Evolutionary conservation across 2,329 filamentous ascomycete genomes (phyloP).

Genomic region (Thyridium curvatum): DNA sequence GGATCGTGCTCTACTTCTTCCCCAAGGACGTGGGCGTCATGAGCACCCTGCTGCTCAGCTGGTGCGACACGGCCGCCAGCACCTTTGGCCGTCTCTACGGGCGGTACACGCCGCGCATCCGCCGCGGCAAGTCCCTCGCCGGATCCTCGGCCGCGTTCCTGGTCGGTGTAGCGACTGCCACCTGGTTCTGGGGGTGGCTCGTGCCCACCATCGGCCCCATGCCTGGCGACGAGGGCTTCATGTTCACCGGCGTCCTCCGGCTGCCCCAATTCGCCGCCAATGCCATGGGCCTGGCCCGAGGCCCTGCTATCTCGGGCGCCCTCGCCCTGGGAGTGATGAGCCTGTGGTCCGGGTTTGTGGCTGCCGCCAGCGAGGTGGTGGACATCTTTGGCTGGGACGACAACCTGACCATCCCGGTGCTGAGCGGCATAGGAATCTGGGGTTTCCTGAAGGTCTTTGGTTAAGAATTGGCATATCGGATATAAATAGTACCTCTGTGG

Average conservation of each 20-base stretch:
- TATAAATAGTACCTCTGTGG: too few relatives aligned
- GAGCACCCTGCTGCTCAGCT: conserved; percentile 83
- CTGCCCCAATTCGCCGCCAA: conserved; percentile 56
- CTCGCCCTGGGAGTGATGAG: conserved; percentile 76
- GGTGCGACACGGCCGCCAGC: conserved; percentile 96
- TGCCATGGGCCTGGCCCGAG: conserved; percentile 53
- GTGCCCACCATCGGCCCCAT: conserved; percentile 63
- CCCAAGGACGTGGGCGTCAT: conserved; percentile 92
- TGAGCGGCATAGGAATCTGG: conserved; percentile 86
- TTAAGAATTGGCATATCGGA: conserved; percentile 20
- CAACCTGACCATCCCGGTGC: conserved; percentile 90
- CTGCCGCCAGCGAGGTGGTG: conserved; percentile 81
- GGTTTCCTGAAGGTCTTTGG: conserved; percentile 86
- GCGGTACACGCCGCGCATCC: conserved; percentile 77
- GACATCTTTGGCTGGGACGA: conserved; percentile 95
- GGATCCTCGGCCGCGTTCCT: conserved; percentile 79
- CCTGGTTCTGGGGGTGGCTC: conserved; percentile 82
- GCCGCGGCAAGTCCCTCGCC: conserved; percentile 84
- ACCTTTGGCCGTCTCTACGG: conserved; percentile 91
- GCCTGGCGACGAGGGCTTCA: conserved; percentile 66
- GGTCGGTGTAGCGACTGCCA: conserved; percentile 76
- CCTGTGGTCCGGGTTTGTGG: conserved; percentile 81
- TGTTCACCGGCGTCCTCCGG: conserved; percentile 73
- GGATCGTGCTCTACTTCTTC: conserved; percentile 77
- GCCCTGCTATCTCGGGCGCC: conserved; percentile 59